phyloP scores from a whole-genome alignment of 257 asterid species.

The Solanum ossicruentum region DNA sequence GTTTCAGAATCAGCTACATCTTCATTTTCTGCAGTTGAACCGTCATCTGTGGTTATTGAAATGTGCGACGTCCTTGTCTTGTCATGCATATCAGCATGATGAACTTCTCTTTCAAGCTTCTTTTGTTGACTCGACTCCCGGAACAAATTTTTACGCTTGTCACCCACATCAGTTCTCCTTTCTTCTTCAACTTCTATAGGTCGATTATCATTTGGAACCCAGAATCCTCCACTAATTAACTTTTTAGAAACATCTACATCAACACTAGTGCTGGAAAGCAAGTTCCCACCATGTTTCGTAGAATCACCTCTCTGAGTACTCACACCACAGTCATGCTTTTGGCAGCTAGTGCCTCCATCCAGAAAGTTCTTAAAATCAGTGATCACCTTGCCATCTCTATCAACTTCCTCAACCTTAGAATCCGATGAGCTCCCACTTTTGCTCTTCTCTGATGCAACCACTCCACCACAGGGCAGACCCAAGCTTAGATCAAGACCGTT shows the following conservation, averaged over 20 bases:
- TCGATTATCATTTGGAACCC: conserved; percentile 49
- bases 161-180: conserved; percentile 40
- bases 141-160: conserved; percentile 51
- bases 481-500: conserved; percentile 75
- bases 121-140: conserved; percentile 43
- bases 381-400: conserved; percentile 72
- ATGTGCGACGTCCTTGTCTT: conserved; percentile 64
- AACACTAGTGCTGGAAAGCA: conserved; percentile 28
- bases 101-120: conserved; percentile 49
- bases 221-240: conserved; percentile 43
- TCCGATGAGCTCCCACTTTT: conserved; percentile 58
- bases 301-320: conserved; percentile 25
- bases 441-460: conserved; percentile 36
- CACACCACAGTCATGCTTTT: conserved; percentile 23
- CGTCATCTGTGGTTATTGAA: conserved; percentile 86
- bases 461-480: conserved; percentile 71
- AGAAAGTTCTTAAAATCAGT: conserved; percentile 84
- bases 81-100: conserved; percentile 32
- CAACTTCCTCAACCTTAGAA: conserved; percentile 44
- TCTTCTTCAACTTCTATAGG: conserved; percentile 42
- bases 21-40: conserved; percentile 92
- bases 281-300: conserved; percentile 37
- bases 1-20: conserved; percentile 95
- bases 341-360: conserved; percentile 57
- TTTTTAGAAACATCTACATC: conserved; percentile 52